Evolutionary conservation across 345 rosid genomes (phyloP), one percentile per base, ranked within the genome.

Genomic region (Pistacia integerrima): DNA sequence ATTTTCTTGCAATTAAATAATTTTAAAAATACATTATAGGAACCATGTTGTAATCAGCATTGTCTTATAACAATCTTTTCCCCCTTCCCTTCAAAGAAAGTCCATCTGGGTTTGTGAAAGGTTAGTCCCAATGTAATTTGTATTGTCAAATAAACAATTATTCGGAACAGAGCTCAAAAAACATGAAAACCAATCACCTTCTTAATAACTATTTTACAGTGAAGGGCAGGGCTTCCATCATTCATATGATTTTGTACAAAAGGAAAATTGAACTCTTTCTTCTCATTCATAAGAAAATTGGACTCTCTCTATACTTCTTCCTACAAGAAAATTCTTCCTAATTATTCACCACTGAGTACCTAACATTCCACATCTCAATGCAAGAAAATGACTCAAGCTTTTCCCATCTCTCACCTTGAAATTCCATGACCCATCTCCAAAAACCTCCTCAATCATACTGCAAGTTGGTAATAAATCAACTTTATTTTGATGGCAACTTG

Each of bases 381-480:
- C 38, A 54, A 64, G 72, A 38, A 46, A 5, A 30, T 41, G 35
- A 64, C 78, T 66, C 55, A 70, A 69, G 52, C 76, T 66, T 56
- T 56, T 82, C 4, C 78, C 77, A 55, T 83, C 82, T 64, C 70
- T 72, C 68, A 44, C 67, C 73, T 73, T 69, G 70, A 22, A 48
- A 78, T 85, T 76, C 77, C 83, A 86, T 11, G 91, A 74, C 25
- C 74, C 85, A 36, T 82, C 85, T n/a, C 90, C 88, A 16, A 87
- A 89, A 1, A 87, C 86, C 80, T 87, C 90, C 73, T 87, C 87
- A n/a, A 87, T 87, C 89, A 89, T 76, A 58, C 81, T 82, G 70
- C 84, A 81, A 28, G 92, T 87, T 25, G 92, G 84, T 59, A 87
- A 72, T 64, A 89, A 80, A 63, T 85, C 88, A 49, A 77, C 77